These are phyloP conservation scores for Cordyceps cateniannulata DNA, from an alignment of 2,329 filamentous ascomycete genomes.

Conservation along the genomic window DNA sequence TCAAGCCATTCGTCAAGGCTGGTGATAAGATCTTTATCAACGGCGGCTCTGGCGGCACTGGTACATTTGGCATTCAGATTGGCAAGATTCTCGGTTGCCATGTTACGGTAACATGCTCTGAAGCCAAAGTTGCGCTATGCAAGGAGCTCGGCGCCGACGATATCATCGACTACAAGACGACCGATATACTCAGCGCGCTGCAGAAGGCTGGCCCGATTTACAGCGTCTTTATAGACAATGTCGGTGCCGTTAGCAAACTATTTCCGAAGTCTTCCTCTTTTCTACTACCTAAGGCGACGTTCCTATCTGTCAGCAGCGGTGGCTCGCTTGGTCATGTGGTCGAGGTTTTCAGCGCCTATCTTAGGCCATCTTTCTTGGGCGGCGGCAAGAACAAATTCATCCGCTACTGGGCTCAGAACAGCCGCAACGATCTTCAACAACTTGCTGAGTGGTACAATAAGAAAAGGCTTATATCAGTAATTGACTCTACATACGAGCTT, in stretches of 20 bases:
- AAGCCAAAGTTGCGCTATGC: constrained; percentile 50
- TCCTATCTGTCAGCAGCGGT: constrained; percentile 45
- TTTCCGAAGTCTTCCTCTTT: constrained; percentile 47
- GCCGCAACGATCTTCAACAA: constrained; percentile 38
- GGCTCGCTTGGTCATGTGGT: constrained; percentile 21
- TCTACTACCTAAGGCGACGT: constrained; percentile 40
- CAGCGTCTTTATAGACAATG: constrained; percentile 46
- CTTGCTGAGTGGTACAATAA: constrained; percentile 50
- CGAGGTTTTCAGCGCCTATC: constrained; percentile 20
- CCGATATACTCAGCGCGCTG: constrained; percentile 33
- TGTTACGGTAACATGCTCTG: constrained; percentile 59
- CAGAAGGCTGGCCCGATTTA: constrained; percentile 37
- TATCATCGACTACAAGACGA: constrained; percentile 54
- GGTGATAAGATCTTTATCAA: constrained; percentile 59
- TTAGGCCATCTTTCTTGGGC: constrained; percentile 30
- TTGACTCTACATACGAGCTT: constrained; percentile 51
- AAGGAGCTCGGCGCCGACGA: constrained; percentile 56
- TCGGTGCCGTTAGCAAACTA: constrained; percentile 31
- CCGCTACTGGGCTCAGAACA: constrained; percentile 32
- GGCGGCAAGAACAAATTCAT: constrained; percentile 37
- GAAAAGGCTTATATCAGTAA: constrained; percentile 48
- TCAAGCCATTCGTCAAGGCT: constrained; percentile 39
- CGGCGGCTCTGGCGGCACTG: constrained; percentile 57
- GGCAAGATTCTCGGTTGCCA: constrained; percentile 55
- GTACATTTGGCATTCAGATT: constrained; percentile 56